These are phyloP conservation scores for Gyromitra esculenta DNA, from an alignment of 2,329 filamentous ascomycete species.

Conservation along the genomic window DNA sequence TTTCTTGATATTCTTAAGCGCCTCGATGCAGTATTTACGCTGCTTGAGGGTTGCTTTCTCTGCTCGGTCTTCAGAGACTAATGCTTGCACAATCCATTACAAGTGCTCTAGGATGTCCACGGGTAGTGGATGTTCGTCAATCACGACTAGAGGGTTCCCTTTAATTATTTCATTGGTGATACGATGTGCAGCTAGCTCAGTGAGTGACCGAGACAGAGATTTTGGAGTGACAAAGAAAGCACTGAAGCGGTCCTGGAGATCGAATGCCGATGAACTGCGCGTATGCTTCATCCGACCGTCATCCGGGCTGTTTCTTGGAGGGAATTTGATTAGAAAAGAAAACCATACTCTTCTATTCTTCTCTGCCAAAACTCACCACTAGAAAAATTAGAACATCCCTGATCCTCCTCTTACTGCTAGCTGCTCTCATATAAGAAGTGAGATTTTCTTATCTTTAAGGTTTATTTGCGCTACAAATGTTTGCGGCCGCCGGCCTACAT, in stretches of 20 bases:
- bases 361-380: not conserved
- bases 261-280: not conserved
- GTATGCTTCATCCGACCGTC: not conserved
- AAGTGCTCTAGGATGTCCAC: too few species aligned
- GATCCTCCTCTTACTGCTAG: not conserved
- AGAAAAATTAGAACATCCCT: constrained; percentile 13
- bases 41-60: too few species aligned
- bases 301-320: not conserved
- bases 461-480: constrained; percentile 7
- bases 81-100: too few species aligned
- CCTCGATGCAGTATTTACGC: too few species aligned
- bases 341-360: not conserved
- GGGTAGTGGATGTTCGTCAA: not conserved
- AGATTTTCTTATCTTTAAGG: not conserved
- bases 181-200: not conserved
- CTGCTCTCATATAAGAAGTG: not conserved
- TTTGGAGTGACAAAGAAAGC: constrained; percentile 18
- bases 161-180: constrained; percentile 4
- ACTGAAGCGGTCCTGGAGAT: not conserved
- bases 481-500: not conserved
- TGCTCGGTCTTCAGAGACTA: too few species aligned
- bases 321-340: not conserved
- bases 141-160: not conserved
- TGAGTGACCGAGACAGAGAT: not conserved
- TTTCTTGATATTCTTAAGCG: too few species aligned